phyloP scores from a whole-genome alignment of 495 filamentous ascomycete species.

The Hypoxylon intermedium region DNA sequence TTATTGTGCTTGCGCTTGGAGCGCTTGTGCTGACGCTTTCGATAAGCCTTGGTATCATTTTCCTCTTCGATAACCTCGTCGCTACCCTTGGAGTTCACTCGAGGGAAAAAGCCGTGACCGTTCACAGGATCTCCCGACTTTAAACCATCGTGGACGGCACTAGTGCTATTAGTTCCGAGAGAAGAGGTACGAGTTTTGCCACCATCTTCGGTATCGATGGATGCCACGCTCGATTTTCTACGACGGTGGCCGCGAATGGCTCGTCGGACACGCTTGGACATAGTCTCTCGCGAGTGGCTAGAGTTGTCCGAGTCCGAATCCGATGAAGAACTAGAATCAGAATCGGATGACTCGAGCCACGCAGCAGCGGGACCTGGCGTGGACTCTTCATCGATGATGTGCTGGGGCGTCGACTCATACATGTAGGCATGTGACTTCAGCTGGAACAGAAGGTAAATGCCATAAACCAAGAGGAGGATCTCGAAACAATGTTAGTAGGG shows the following conservation, averaged over 20 bases:
- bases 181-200: slow-evolving; percentile 46
- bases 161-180: slow-evolving; percentile 45
- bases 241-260: slow-evolving; percentile 70
- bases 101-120: slow-evolving; percentile 35
- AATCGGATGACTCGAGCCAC: slow-evolving; percentile 75
- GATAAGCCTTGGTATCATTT: slow-evolving; percentile 37
- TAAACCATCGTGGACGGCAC: slow-evolving; percentile 40
- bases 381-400: slow-evolving; percentile 86
- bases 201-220: slow-evolving; percentile 61
- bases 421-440: slow-evolving; percentile 91
- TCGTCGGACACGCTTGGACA: slow-evolving; percentile 74
- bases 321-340: slow-evolving; percentile 64
- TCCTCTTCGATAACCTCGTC: slow-evolving; percentile 54
- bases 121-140: slow-evolving; percentile 44
- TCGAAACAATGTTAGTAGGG: too few relatives aligned
- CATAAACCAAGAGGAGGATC: slow-evolving; percentile 82
- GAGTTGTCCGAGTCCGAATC: slow-evolving; percentile 72
- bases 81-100: slow-evolving; percentile 32
- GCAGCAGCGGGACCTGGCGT: slow-evolving; percentile 83
- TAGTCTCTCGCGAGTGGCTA: slow-evolving; percentile 70
- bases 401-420: slow-evolving; percentile 87
- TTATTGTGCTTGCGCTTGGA: slow-evolving; percentile 45
- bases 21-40: slow-evolving; percentile 40
- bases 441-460: slow-evolving; percentile 87
- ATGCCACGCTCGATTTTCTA: slow-evolving; percentile 77